Conservation (phyloP, 305 asterid genomes). For the Withania somnifera region DNA sequence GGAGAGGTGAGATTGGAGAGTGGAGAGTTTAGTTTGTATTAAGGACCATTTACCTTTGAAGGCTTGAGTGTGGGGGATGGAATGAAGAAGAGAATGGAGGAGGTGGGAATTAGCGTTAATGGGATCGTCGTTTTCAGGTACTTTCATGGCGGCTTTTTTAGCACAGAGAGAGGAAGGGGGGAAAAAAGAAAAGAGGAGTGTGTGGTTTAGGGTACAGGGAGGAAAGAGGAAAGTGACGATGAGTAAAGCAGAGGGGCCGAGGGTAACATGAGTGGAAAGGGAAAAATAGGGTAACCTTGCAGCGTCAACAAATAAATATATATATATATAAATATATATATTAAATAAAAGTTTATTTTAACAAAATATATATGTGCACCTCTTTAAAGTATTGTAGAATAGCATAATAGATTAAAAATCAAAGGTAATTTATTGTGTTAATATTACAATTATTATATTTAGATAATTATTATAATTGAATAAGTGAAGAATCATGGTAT, state of each 20-base stretch:
- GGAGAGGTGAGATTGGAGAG: constrained; percentile 39
- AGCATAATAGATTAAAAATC: too few species aligned
- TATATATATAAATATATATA: too few species aligned
- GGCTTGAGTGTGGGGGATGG: constrained; percentile 38
- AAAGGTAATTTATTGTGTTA: too few species aligned
- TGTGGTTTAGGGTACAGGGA: background rate
- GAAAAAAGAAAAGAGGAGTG: background rate
- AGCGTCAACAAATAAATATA: too few species aligned
- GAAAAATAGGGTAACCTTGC: background rate
- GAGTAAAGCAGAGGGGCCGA: background rate
- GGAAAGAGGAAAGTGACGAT: background rate
- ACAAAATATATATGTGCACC: too few species aligned
- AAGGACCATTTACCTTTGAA: constrained; percentile 69
- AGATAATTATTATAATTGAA: too few species aligned
- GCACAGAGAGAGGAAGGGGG: background rate
- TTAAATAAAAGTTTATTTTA: too few species aligned
- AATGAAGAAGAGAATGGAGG: constrained; percentile 31
- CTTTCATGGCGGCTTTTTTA: constrained; percentile 44
- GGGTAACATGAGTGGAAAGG: background rate
- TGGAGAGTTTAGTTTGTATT: constrained; percentile 36
- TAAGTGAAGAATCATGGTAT: too few species aligned
- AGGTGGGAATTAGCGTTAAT: constrained; percentile 12
- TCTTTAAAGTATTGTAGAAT: too few species aligned
- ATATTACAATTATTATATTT: too few species aligned
- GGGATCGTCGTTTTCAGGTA: constrained; percentile 7